Evolutionary conservation across 495 filamentous ascomycete species (phyloP), one percentile per base, ranked within the genome.

Genomic region (Halenospora varia): DNA sequence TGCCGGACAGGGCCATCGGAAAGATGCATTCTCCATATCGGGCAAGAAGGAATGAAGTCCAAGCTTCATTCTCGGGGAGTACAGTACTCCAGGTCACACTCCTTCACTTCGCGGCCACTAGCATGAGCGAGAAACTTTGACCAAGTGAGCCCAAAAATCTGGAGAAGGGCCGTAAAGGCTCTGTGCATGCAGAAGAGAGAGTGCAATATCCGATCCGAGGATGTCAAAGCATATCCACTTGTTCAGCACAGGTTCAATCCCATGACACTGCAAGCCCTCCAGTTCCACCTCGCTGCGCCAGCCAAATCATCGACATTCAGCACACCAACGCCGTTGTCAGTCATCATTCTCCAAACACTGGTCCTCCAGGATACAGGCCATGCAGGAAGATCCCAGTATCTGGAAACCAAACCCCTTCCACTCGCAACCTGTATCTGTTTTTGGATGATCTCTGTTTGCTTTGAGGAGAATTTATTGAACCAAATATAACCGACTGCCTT

Each of bases 401-500:
- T 48, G 29, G 40, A 49, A 39, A 35, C 47, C 18, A 62, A 48
- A 2, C 49, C 49, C 45, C 25, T 40, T n/a, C 54, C 40, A 8
- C 41, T 45, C 8, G 60, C 60, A 2, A 2, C 45, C 19, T 55
- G 8, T 13, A 55, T 42, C 20, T 62, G 60, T 1, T 40, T 23
- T 15, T 19, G 17, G 2, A 62, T 26, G 2, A 10, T 57, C n/a
- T 23, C 2, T 20, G 15, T 42, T 25, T 62, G 60, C 19, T 42
- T 23, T 39, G 18, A 9, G 18, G 25, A 52, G 11, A 62, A 25
- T n/a, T 24, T 55, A 10, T 54, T 54, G 42, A 55, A 49, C 17
- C 15, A 10, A 8, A 51, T n/a, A 39, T n/a, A 11, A n/a, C 76
- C 75, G n/a, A 77, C 65, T 2, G 67, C 53, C 10, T 64, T 54